phyloP scores from a whole-genome alignment of 2,329 filamentous ascomycete genomes.

The Alternaria tenuissima region DNA sequence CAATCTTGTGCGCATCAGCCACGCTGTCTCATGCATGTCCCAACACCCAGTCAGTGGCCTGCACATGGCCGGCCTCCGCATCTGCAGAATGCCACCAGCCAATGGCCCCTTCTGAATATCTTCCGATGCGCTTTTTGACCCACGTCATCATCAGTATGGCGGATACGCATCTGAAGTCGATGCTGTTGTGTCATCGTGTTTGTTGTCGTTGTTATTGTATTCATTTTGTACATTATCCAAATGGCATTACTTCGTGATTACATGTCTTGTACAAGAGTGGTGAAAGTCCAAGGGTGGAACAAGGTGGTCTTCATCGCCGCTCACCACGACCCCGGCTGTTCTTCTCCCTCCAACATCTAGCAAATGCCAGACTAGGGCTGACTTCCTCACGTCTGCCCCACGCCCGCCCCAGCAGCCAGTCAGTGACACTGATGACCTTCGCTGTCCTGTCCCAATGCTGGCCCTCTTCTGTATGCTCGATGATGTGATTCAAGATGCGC shows the following conservation, averaged over 20 bases:
- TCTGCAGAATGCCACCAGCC: slow-evolving; percentile 1
- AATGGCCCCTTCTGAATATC: neutral
- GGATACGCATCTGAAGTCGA: neutral
- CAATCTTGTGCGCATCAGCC: slow-evolving; percentile 24
- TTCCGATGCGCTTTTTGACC: neutral
- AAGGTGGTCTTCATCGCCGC: slow-evolving; percentile 1
- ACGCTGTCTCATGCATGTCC: slow-evolving; percentile 21
- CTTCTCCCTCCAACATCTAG: slow-evolving; percentile 26
- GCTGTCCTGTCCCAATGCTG: slow-evolving; percentile 84
- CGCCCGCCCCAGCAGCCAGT: slow-evolving; percentile 89
- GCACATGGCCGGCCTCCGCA: slow-evolving; percentile 26
- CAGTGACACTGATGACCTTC: slow-evolving; percentile 88
- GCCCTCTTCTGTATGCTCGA: slow-evolving; percentile 89
- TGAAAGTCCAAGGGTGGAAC: neutral
- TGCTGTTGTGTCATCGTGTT: neutral
- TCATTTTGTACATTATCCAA: neutral
- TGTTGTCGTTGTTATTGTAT: slow-evolving; percentile 5
- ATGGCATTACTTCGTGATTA: slow-evolving; percentile 26
- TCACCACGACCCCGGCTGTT: slow-evolving; percentile 1
- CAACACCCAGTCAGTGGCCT: slow-evolving; percentile 15
- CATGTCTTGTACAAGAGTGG: slow-evolving; percentile 37
- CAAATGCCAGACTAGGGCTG: slow-evolving; percentile 55
- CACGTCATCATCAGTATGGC: neutral
- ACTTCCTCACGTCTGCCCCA: slow-evolving; percentile 59
- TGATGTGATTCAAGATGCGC: slow-evolving; percentile 84